These are phyloP conservation scores for Limonium bicolor DNA, from an alignment of 148 eudicot species.

Conservation along the genomic window DNA sequence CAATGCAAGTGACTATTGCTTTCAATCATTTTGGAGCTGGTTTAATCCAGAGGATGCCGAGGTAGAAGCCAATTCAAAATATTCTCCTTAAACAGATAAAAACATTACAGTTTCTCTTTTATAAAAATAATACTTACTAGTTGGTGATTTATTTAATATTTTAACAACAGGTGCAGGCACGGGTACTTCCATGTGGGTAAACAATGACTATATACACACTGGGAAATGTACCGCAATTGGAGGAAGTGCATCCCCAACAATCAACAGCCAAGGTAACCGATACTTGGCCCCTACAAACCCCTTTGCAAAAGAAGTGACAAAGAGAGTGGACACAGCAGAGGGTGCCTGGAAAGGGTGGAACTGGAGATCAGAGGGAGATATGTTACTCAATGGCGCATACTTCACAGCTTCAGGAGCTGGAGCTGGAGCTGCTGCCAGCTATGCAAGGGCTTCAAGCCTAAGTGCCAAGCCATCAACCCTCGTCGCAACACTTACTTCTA, in stretches of 20 bases:
- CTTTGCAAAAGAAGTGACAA: slow-evolving; percentile 86
- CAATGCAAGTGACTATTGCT: slow-evolving; percentile 89
- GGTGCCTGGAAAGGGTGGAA: slow-evolving; percentile 69
- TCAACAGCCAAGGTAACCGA: slow-evolving; percentile 94
- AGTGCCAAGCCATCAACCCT: slow-evolving; percentile 85
- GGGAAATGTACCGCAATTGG: slow-evolving; percentile 99
- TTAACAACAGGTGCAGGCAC: slow-evolving; percentile 59
- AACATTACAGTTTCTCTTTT: too few relatives aligned
- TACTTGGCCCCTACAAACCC: slow-evolving; percentile 67
- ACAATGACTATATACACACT: slow-evolving; percentile 95
- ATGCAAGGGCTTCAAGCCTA: slow-evolving; percentile 77
- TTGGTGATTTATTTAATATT: too few relatives aligned
- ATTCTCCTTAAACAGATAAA: too few relatives aligned
- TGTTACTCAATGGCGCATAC: slow-evolving; percentile 80
- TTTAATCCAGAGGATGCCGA: slow-evolving; percentile 94
- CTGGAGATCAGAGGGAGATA: slow-evolving; percentile 92
- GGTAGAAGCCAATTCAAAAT: slow-evolving; percentile 28
- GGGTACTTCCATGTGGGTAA: slow-evolving; percentile 95
- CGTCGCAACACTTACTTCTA: slow-evolving; percentile 66
- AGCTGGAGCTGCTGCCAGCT: slow-evolving; percentile 77
- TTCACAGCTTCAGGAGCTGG: slow-evolving; percentile 84
- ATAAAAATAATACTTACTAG: background rate
- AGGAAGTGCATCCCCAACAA: slow-evolving; percentile 80
- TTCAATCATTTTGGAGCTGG: slow-evolving; percentile 91
- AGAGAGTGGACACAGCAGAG: slow-evolving; percentile 52